Evolutionary conservation across 2,329 filamentous ascomycete species (phyloP), one percentile per base, ranked within the genome.

Genomic region (Apiospora phragmitis): DNA sequence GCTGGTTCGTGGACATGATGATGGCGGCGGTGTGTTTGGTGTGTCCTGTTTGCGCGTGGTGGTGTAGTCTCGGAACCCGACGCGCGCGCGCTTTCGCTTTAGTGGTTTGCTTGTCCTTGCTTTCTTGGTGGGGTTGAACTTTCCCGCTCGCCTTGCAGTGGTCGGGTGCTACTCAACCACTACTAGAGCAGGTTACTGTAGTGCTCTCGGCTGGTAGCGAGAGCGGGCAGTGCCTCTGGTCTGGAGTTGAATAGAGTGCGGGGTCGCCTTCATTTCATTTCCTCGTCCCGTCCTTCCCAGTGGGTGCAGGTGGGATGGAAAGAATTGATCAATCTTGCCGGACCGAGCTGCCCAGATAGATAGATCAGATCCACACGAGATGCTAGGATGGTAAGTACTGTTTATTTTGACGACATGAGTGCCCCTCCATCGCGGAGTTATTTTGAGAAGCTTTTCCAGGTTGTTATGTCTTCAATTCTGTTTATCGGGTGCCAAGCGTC

Each of bases 1-100:
- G 65, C 14, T 67, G 38, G 38, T 41, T 67, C 26, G 65, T 43
- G n/a, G 65, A 67, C 38, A 67, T 67, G 62, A 16, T 66, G 38
- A 8, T 55, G n/a, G n/a, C 7, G 12, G n/a, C 24, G 24, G 65
- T 26, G 65, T 32, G 6, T 29, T 38, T 65, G 29, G 29, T 21
- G 59, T 41, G 59, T 24, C n/a, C 7, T 41, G n/a, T 29, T n/a
- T 67, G 16, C 6, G 14, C 24, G n/a, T 66, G 65, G 35, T 43
- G 32, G 16, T 41, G 62, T 26, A 7, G 43, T 45, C 38, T 49
- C 49, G 24, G 24, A 29, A 14, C 3, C 45, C 24, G 47, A 51
- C 51, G 51, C 51, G 51, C 21, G n/a, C n/a, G 18, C 43, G 43
- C 43, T 47, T 43, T 43, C 42, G 42, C 42, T 43, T 47, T 47